These are phyloP conservation scores for Dictyostelium capitatum DNA, from an alignment of 78 protist genomes.

Conservation along the genomic window DNA sequence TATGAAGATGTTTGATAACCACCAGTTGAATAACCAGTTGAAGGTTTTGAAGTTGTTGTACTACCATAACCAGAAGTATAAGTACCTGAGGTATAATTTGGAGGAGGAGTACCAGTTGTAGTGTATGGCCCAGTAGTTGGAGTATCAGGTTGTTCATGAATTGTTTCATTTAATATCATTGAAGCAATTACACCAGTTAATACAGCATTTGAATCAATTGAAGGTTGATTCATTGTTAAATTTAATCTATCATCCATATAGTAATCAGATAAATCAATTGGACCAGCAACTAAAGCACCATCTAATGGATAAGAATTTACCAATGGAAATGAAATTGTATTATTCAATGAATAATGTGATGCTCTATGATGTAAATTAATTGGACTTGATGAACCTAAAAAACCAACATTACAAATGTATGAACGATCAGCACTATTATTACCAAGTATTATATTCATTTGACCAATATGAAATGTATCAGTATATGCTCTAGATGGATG, in stretches of 20 bases:
- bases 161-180: not conserved
- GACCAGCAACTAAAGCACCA: slow-evolving; percentile 68
- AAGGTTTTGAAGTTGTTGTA: not conserved
- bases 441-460: slow-evolving; percentile 2
- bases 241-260: not conserved
- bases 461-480: not conserved
- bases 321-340: not conserved
- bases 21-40: not conserved
- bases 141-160: not conserved
- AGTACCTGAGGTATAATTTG: not conserved
- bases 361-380: slow-evolving; percentile 57
- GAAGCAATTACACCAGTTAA: slow-evolving; percentile 5
- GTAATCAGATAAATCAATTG: not conserved
- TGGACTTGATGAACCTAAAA: slow-evolving; percentile 26
- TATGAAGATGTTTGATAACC: not conserved
- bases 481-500: not conserved
- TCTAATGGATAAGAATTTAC: not conserved
- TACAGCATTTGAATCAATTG: slow-evolving; percentile 3
- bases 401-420: not conserved
- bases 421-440: not conserved
- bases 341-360: slow-evolving; percentile 18
- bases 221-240: not conserved
- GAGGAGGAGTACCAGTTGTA: slow-evolving; percentile 16
- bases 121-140: not conserved
- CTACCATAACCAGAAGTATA: not conserved